phyloP scores from a whole-genome alignment of 345 rosid species.

The Noccaea caerulescens region DNA sequence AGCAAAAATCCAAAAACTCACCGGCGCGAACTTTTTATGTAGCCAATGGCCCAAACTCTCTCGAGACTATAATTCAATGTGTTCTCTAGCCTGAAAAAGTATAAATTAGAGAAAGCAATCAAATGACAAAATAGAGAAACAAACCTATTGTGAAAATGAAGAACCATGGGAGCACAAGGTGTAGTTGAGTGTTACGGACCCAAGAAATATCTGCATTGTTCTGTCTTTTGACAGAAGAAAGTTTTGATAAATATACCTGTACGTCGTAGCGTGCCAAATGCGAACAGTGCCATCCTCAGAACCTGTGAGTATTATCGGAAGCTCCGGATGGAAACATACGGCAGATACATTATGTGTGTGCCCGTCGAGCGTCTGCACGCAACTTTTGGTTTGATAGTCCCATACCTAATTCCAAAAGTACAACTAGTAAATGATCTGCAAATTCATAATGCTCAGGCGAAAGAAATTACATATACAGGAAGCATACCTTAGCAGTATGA shows the following conservation, averaged over 20 bases:
- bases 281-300: constrained; percentile 88
- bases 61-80: constrained; percentile 85
- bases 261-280: constrained; percentile 78
- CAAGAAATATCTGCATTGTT: constrained; percentile 14
- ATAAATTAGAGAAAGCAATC: constrained; percentile 1
- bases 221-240: constrained; percentile 22
- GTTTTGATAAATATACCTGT: constrained; percentile 49
- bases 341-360: constrained; percentile 89
- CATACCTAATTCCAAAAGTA: constrained; percentile 58
- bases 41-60: constrained; percentile 95
- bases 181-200: constrained; percentile 11
- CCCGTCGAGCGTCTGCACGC: constrained; percentile 83
- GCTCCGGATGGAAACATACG: constrained; percentile 86
- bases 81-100: constrained; percentile 66
- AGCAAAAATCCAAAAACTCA: constrained; percentile 44
- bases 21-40: constrained; percentile 87
- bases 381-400: constrained; percentile 88
- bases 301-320: constrained; percentile 78
- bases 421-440: constrained; percentile 33
- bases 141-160: constrained; percentile 1
- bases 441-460: constrained; percentile 6
- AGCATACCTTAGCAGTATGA: constrained; percentile 84
- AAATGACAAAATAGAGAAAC: neutral
- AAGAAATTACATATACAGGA: constrained; percentile 20
- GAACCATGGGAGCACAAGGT: neutral